Base-by-base conservation (phyloP, 306 rosid genomes). In the Quercus variabilis region DNA sequence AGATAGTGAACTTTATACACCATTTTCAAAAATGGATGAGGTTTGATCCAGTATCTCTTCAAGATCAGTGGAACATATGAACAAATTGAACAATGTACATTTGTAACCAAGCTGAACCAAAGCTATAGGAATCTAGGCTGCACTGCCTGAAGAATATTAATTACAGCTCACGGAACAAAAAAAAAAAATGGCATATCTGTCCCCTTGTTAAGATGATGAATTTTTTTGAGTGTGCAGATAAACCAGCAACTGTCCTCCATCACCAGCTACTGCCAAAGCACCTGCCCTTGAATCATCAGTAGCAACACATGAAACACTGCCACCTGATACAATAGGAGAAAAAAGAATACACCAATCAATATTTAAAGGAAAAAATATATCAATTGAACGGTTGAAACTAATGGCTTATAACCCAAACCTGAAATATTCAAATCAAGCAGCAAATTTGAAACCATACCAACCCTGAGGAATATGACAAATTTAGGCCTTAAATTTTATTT, bases 251-350 rank as follows among this genome's bases (percentile, higher is more conserved):
- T 67, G 51, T 18, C 26, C 71, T 65, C 49, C 51, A 67, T 67
- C 52, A 31, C 25, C 74, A 10, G 93, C 93, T 25, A 91, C 86
- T 58, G 94, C 98, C 46, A 91, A 81, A 12, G 85, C 91, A 58
- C 94, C 88, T 55, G 73, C 79, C 76, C 77, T 76, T 5, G 83
- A 87, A 83, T 79, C 86, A 79, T 93, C 98, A 2, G 91, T 90
- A 52, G 93, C 90, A 80, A 90, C 85, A 80, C 93, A 90, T 11
- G 92, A 79, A 43, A 82, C 88, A 74, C 73, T 68, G 84, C 85
- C 87, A 80, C 83, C 98, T 93, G 74, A 57, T 9, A 51, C 77
- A 71, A 77, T 21, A 63, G 54, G 54, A 65, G 62, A 28, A 52
- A 72, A 4, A 12, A 1, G 18, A 20, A 56, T 31, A 28, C 25